phyloP scores from a whole-genome alignment of 192 early-diverging fungal species.

The Gonapodya prolifera region DNA sequence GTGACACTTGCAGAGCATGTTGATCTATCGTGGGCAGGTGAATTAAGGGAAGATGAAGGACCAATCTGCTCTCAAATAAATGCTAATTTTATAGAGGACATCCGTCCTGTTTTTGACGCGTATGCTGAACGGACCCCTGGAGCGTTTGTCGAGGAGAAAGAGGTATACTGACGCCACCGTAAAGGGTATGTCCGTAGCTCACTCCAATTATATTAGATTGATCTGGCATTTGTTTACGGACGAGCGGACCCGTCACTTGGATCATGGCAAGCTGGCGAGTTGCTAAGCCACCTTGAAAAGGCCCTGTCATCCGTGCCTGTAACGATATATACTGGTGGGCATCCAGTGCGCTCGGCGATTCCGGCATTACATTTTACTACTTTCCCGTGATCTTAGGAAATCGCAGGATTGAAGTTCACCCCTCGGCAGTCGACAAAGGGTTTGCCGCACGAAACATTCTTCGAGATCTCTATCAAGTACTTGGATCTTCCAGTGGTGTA shows the following conservation, averaged over 20 bases:
- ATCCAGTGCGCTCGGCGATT: conserved; percentile 54
- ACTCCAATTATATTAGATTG: not conserved
- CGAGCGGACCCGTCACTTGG: not conserved
- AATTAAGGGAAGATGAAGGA: no score
- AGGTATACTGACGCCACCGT: no score
- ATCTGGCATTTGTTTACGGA: not conserved
- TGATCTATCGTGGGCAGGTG: not conserved
- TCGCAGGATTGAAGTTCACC: conserved; percentile 92
- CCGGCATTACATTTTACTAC: conserved; percentile 89
- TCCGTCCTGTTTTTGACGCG: conserved; percentile 90
- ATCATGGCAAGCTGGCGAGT: conserved; percentile 93
- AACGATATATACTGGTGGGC: not conserved
- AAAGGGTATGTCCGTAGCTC: no score
- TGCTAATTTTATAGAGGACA: conserved; percentile 53
- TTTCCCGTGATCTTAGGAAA: conserved; percentile 89
- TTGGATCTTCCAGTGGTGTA: not conserved
- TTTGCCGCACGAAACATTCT: conserved; percentile 78
- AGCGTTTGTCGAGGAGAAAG: conserved; percentile 97
- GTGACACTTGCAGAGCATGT: not conserved
- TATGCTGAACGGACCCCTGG: conserved; percentile 97
- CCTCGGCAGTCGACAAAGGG: conserved; percentile 84
- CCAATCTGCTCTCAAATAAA: not conserved
- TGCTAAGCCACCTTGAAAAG: conserved; percentile 94
- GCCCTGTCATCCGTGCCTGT: conserved; percentile 33
- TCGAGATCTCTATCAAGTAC: conserved; percentile 40